Base-by-base conservation (phyloP, 148 eudicot genomes). In the Suaeda aralocaspica region DNA sequence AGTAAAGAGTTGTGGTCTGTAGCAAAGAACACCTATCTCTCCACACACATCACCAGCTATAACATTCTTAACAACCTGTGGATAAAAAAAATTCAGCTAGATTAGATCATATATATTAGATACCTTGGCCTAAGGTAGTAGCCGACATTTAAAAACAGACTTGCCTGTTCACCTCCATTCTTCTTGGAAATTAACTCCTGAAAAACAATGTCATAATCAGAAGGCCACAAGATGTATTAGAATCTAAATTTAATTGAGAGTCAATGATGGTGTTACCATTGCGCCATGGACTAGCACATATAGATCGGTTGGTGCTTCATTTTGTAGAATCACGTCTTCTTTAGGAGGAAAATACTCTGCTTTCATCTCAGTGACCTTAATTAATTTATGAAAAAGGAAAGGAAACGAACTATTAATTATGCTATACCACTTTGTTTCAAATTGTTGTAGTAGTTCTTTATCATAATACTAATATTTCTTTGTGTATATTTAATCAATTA, bases 311-410 rank as follows among this genome's bases (percentile, higher is more conserved):
- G 97, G 89, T 61, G 97, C 92, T 83, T 91, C 97, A 71, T 91
- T 91, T 77, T 87, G 85, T 80, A 91, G 76, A 67, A 91, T 84
- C 59, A 91, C 89, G 72, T 91, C 97, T 84, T 91, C 97, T 73
- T 74, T 85, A 9, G 97, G 97, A 65, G 94, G 91, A 74, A 84
- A 91, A 72, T 91, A n/a, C n/a, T n/a, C n/a, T n/a, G n/a, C n/a
- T n/a, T n/a, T n/a, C n/a, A n/a, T n/a, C n/a, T n/a, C n/a, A 91
- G 96, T 66, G 48, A 88, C 96, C 96, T 90, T 48, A 25, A 34
- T n/a, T n/a, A n/a, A n/a, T n/a, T n/a, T n/a, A n/a, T n/a, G n/a
- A 18, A 4, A 7, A 26, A 14, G 5, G 9, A 57, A 52, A 52
- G 24, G 11, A 22, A 52, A n/a, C n/a, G n/a, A n/a, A n/a, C n/a